Conservation (phyloP, 768 basidiomycete species). For the Fibroporia radiculosa region DNA sequence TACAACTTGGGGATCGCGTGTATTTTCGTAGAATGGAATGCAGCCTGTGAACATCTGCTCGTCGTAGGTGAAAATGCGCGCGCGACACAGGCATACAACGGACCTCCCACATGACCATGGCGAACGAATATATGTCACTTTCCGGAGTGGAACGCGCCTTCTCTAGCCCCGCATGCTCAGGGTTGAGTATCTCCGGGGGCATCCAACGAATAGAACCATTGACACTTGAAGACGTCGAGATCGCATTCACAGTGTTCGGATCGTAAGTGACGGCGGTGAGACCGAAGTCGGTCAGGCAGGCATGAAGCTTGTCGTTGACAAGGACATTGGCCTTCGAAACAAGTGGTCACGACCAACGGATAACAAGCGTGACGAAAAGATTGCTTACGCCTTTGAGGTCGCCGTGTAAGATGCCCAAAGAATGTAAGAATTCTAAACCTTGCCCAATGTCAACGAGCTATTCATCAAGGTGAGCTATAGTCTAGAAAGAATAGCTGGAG, state of each 20-base stretch:
- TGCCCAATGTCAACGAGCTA: background rate
- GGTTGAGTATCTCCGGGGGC: conserved; percentile 1
- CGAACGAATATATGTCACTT: conserved; percentile 5
- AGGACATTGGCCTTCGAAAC: conserved; percentile 5
- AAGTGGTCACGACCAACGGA: background rate
- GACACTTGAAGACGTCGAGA: background rate
- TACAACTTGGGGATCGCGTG: background rate
- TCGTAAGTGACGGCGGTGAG: background rate
- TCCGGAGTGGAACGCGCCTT: background rate
- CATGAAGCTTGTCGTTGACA: background rate
- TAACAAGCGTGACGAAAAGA: background rate
- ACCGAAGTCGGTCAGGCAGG: conserved; percentile 8
- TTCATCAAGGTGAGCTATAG: background rate
- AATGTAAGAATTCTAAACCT: conserved; percentile 4
- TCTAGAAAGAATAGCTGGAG: background rate
- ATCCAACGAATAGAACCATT: conserved; percentile 1
- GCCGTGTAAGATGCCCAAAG: background rate
- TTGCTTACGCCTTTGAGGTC: conserved; percentile 6
- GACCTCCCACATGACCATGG: conserved; percentile 6
- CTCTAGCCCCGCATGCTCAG: background rate
- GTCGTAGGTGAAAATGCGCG: no score
- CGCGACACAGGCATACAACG: background rate
- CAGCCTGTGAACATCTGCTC: conserved; percentile 1
- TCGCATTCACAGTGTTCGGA: conserved; percentile 1
- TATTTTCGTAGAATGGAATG: background rate